These are phyloP conservation scores for Lactifluus volemus DNA, from an alignment of 768 basidiomycete species.

Conservation along the genomic window DNA sequence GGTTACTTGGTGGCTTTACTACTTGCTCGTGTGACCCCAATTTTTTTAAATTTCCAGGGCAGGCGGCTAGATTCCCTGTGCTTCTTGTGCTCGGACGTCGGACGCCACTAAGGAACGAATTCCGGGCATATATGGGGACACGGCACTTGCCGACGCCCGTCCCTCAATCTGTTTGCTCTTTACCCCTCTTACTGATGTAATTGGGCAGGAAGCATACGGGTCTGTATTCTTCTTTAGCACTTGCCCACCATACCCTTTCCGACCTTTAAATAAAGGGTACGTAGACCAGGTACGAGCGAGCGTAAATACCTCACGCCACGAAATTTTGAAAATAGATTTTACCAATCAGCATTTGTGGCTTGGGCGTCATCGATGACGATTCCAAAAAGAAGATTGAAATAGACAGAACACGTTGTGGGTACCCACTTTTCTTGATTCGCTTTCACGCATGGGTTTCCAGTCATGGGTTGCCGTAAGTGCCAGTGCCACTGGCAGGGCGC, in stretches of 20 bases:
- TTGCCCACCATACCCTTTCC: neutral
- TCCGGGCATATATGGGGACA: neutral
- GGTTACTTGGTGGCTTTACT: neutral
- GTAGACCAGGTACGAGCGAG: neutral
- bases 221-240: neutral
- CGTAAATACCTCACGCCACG: neutral
- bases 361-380: neutral
- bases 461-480: neutral
- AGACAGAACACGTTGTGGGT: neutral
- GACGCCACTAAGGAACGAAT: too few relatives aligned
- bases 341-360: neutral
- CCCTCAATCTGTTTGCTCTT: too few relatives aligned
- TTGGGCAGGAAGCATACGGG: neutral
- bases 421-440: neutral
- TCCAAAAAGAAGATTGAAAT: neutral
- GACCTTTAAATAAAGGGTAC: neutral
- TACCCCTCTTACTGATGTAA: neutral
- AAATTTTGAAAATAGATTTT: neutral
- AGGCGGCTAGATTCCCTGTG: neutral
- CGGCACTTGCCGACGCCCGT: neutral
- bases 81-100: neutral
- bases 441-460: neutral
- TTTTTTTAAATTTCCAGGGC: neutral
- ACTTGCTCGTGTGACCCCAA: conserved; percentile 1
- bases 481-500: too few relatives aligned